Evolutionary conservation across 1,284 basidiomycete genomes (phyloP), one percentile per base, ranked within the genome.

Genomic region (Grifola frondosa): DNA sequence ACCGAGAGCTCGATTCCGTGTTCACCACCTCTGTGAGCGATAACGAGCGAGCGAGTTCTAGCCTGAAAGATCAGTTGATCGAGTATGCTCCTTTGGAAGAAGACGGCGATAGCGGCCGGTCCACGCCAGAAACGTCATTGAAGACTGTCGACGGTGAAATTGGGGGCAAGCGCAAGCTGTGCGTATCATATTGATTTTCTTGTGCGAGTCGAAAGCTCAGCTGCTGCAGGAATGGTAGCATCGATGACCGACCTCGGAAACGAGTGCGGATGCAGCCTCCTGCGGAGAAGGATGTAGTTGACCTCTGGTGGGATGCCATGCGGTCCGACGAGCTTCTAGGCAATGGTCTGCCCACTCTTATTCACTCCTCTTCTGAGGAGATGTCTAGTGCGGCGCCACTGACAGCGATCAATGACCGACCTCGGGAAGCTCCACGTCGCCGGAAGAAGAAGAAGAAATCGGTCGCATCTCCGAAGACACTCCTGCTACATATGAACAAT

Each of bases 301-400:
- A 83, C 23, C 64, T 86, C 6, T 90, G 88, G 88, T 90, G 87
- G 87, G 70, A 75, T 25, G 84, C 79, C 6, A 71, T 80, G 40
- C 78, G 80, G 52, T 79, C 77, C 1, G 78, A 84, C 48, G 57
- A 67, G 5, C 68, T 89, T 24, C 63, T 88, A 23, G 75, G 71
- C 15, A 86, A 84, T 48, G 84, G 82, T 3, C 67, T 89, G 17
- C 84, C 87, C 10, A 61, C 63, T 6, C 74, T 84, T 28, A 71
- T 69, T 4, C 70, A 73, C 54, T 54, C 74, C 20, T 71, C 73
- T 13, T 65, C 72, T 66, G 37, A 67, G 54, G 44, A 59, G 52
- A 21, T 54, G 45, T n/a, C 63, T 49, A 30, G 40, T 29, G 24
- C 45, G 23, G 37, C 47, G 33, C 35, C 62, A 43, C 42, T 46